Base-by-base conservation (phyloP, 192 early-diverging fungal genomes). In the Polychytrium aggregatum region DNA sequence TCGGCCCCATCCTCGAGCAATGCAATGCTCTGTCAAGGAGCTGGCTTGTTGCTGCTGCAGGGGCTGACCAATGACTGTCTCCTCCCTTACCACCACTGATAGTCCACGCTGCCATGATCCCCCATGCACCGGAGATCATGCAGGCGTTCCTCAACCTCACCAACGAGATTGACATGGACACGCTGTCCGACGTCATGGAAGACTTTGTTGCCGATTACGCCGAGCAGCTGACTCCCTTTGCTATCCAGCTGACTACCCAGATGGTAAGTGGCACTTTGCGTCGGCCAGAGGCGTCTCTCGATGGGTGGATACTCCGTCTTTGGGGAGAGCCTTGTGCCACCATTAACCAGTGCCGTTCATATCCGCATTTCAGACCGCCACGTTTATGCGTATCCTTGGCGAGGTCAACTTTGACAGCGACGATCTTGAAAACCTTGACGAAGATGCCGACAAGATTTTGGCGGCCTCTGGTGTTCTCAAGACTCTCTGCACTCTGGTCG, bases 161-260 rank as follows among this genome's bases (percentile, higher is more conserved):
- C 0, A 90, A 92, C 69, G 75, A 91, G 59, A 88, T 95, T 45
- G 92, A 98, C 64, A 76, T 90, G 56, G 92, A 96, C 56, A 86
- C 83, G 6, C 69, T 98, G 5, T 74, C 90, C 0, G 65, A 64
- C 24, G 83, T 90, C 29, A 88, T 97, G 74, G 90, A 96, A 46
- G 78, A 81, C 48, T 81, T 98, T 63, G 90, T 97, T 4, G 86
- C 85, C 53, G 79, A 84, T 22, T 98, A 88, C 73, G 76, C 91
- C 25, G 81, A 88, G 31, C 81, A 90, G 55, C 70, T 98, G 59
- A 78, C 78, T 13, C 96, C 96, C 3, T 98, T 92, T 63, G 88
- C 96, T 2, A 78, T 86, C 24, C 78, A 95, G 62, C 79, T 98
- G 14, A 83, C 79, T 46, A 74, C 78, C 37, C 86, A 92, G 60